Conservation (phyloP, 1,139 yeast species). For the Yamadazyma pseudoaaseri region DNA sequence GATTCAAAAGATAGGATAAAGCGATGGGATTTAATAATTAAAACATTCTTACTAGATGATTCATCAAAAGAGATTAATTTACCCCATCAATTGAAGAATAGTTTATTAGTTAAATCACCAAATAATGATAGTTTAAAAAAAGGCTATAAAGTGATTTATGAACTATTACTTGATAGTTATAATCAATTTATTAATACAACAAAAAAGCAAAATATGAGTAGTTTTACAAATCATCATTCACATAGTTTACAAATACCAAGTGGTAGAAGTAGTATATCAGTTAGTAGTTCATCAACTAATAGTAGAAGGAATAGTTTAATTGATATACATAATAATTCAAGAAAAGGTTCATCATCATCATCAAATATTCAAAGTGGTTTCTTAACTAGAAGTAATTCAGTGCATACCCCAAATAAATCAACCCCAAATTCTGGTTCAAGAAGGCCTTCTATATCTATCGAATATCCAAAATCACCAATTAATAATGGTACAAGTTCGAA, state of each 20-base stretch:
- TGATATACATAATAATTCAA: constrained; percentile 6
- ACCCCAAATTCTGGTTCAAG: constrained; percentile 6
- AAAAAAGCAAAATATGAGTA: constrained; percentile 14
- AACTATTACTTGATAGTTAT: constrained; percentile 33
- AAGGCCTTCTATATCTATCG: constrained; percentile 10
- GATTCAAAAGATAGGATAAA: constrained; percentile 14
- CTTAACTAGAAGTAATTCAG: constrained; percentile 3
- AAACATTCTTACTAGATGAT: constrained; percentile 25
- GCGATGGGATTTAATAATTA: constrained; percentile 27
- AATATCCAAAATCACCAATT: constrained; percentile 17
- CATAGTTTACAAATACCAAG: constrained; percentile 8
- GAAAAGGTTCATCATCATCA: constrained; percentile 11
- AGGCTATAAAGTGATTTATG: constrained; percentile 27
- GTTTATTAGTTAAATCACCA: constrained; percentile 17
- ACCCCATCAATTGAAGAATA: constrained; percentile 23
- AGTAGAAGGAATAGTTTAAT: constrained; percentile 8
- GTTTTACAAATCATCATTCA: constrained; percentile 4
- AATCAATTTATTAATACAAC: constrained; percentile 29
- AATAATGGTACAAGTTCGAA: constrained; percentile 10
- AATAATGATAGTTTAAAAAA: constrained; percentile 13
- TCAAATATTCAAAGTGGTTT: constrained; percentile 3
- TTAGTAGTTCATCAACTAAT: constrained; percentile 3
- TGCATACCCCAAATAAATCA: constrained; percentile 1
- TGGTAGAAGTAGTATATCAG: constrained; percentile 1
- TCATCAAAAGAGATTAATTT: constrained; percentile 35